These are phyloP conservation scores for Solanum acaule DNA, from an alignment of 257 asterid genomes.

Conservation along the genomic window DNA sequence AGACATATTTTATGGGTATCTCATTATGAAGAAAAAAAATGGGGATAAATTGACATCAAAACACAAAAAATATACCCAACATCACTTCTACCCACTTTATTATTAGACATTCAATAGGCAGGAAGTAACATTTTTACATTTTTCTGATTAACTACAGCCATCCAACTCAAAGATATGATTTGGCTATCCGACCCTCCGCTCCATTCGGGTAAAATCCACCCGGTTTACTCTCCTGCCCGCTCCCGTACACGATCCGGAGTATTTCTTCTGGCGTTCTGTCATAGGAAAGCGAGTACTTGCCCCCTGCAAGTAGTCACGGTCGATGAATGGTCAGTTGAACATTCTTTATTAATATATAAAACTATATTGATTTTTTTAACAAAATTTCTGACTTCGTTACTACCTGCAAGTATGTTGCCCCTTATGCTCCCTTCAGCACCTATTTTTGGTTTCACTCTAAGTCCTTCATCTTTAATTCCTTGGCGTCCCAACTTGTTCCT, in stretches of 20 bases:
- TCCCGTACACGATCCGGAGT: constrained; percentile 58
- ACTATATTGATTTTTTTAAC: too few species aligned
- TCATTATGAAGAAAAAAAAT: neutral
- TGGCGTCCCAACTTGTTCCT: constrained; percentile 41
- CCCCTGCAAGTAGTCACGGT: constrained; percentile 13
- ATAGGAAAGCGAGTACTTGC: constrained; percentile 37
- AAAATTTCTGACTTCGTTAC: neutral
- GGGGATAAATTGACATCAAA: neutral
- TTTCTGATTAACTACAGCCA: neutral
- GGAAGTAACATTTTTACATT: neutral
- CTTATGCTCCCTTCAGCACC: constrained; percentile 55
- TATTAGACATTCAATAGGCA: neutral
- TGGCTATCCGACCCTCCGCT: constrained; percentile 58
- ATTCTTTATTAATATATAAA: neutral
- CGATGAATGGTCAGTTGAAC: neutral
- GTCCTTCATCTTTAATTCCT: constrained; percentile 75
- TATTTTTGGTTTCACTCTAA: constrained; percentile 15
- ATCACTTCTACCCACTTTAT: neutral
- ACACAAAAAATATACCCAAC: neutral
- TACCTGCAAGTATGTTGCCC: constrained; percentile 28
- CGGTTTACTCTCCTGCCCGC: constrained; percentile 39
- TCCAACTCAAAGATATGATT: constrained; percentile 20
- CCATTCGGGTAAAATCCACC: constrained; percentile 85
- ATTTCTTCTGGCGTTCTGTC: constrained; percentile 65
- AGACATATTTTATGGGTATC: neutral